Evolutionary conservation across 139 green algal genomes (phyloP), one percentile per base, ranked within the genome.

Genomic region (Pycnococcus provasolii): DNA sequence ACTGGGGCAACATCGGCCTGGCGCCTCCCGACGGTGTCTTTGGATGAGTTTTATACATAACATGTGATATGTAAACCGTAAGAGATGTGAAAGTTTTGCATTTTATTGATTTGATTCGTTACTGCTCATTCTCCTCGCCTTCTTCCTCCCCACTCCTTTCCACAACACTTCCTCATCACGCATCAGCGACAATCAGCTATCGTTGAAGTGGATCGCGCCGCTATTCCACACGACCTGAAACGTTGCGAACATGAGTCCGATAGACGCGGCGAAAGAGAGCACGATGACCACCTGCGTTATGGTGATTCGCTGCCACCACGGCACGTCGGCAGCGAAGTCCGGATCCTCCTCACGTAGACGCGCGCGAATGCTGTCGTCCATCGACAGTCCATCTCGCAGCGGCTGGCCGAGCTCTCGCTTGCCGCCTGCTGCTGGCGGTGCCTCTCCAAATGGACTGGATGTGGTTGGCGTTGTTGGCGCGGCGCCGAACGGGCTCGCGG

Each of bases 391-490:
- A 60, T 15, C n/a, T 48, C 57, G 7, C 48, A 45, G 26, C 11
- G 39, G 15, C 41, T 46, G 39, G 41, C 46, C 41, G 48, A 42
- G 39, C 64, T 8, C 8, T 70, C 57, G 1, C 26, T 46, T 44
- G 43, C 42, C 37, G 26, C 2, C 37, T 45, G 11, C 40, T 42
- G 40, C 26, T 47, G 26, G 46, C 3, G 2, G 13, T 48, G n/a
- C 45, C n/a, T 53, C 60, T 53, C 1, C 26, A 26, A 26, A 86
- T 64, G 0, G 81, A 76, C 74, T 77, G 75, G 4, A 67, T 76
- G 66, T 78, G 77, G 68, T 84, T 86, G 15, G 85, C 79, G 13
- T 67, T 69, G 42, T 4, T n/a, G 53, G 4, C 53, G 53, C 53
- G 8, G 39, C 53, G 6, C 53, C 53, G 53, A 60, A 60, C 8